Base-by-base conservation (phyloP, 208 protist species). In the Leishmania gerbilli region DNA sequence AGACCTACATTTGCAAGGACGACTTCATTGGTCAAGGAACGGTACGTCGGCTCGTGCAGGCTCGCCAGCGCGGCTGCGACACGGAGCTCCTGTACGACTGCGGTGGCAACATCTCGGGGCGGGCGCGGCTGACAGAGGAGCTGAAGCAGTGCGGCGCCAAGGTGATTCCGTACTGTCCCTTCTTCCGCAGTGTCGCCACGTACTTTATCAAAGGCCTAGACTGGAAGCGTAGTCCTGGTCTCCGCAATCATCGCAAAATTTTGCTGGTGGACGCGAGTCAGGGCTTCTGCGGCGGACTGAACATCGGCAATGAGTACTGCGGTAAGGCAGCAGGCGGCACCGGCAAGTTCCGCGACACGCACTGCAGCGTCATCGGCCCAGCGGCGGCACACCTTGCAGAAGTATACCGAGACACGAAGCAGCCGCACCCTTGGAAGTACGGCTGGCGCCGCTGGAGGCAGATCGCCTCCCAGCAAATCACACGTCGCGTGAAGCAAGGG, bases 1-100 rank as follows among this genome's bases (percentile, higher is more conserved):
- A 97, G 83, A 98, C 95, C n/a, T 98, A 98, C 86, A 98, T 98
- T 60, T 97, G 95, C 83, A 98, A 98, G 72, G 93, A 98, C 77
- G 96, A 98, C 80, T 76, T 85, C 64, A 89, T 98, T 17, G 96
- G 96, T 2, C 79, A 88, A 71, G 60, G 81, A 21, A 98, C 96
- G 34, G 80, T 98, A 13, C 49, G 79, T 19, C 89, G 92, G 34
- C 82, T 98, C 64, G 88, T 90, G 24, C 77, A 91, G 67, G 96
- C 96, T 1, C 88, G 91, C 37, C 71, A 83, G 37, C 92, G 96
- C 49, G 90, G 90, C 60, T 96, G 95, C 80, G 68, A 88, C 24
- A 95, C 93, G 37, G 90, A 96, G 79, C 85, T 98, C 42, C 86
- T 98, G 64, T 98, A 96, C 85, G 96, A 98, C 87, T 94, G 90